Evolutionary conservation across 225 moss, liverwort and hornwort species (phyloP).

Genomic region (Straminergon stramineum): DNA sequence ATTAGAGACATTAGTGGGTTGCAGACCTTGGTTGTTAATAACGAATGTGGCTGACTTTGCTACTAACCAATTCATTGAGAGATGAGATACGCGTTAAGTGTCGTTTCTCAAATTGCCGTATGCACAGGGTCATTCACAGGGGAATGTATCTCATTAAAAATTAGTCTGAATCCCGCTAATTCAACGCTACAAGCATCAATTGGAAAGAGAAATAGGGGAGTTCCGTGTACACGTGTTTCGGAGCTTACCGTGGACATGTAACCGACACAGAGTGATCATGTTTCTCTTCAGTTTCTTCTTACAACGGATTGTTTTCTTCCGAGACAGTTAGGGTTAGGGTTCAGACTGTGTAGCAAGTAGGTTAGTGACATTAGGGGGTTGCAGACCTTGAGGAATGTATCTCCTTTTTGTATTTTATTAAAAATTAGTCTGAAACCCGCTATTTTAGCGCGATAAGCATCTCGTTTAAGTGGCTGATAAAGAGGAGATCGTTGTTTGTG

Average conservation of each 20-base stretch:
- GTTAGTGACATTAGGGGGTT: not conserved
- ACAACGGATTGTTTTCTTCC: not conserved
- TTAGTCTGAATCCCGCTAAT: not conserved
- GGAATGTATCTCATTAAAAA: not conserved
- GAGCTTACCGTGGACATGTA: not conserved
- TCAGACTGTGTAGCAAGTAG: not conserved
- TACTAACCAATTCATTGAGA: not conserved
- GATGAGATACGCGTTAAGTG: not conserved
- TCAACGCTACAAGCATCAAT: not conserved
- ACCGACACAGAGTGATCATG: not conserved
- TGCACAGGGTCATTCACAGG: not conserved
- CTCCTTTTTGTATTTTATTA: not conserved
- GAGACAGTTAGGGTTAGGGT: constrained; percentile 14
- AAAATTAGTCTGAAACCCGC: too few species aligned
- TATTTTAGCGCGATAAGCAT: not conserved
- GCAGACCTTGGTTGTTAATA: not conserved
- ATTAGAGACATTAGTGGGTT: not conserved
- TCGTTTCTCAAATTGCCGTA: not conserved
- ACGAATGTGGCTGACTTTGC: not conserved
- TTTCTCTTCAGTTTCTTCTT: not conserved
- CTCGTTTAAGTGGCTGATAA: not conserved
- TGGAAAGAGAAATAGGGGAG: not conserved
- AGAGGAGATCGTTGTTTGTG: not conserved
- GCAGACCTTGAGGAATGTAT: not conserved
- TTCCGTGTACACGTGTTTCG: not conserved